Base-by-base conservation (phyloP, 768 basidiomycete genomes). In the Pisolithus orientalis region DNA sequence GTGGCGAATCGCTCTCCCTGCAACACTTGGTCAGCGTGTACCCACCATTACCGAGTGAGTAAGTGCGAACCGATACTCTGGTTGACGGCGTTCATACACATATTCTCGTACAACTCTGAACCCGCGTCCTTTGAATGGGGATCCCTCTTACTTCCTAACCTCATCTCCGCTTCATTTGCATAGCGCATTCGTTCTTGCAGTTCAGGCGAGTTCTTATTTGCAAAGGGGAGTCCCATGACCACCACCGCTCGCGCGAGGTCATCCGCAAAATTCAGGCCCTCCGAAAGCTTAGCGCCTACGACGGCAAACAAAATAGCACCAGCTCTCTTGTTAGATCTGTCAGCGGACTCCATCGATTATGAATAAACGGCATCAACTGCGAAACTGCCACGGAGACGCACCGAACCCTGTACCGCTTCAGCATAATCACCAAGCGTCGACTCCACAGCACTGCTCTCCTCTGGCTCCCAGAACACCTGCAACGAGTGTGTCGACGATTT, bases 211-310 rank as follows among this genome's bases (percentile, higher is more conserved):
- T 83, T 84, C 34, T 89, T 76, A 66, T 95, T 97, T 8, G 95
- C 86, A 66, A 93, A 99, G 0, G 95, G 95, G 4, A 99, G 77
- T 3, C 96, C 96, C 44, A 95, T 76, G 53, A 94, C 80, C 29
- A 94, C 74, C 24, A 96, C 90, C 10, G 84, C 87, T 29, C 94
- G 85, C 2, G 94, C 93, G 14, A 91, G 80, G 45, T 84, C 78
- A 64, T 92, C 87, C 17, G 83, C 78, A 61, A 87, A 87, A 59
- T 85, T 85, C 38, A 85, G 66, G 7, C 94, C 95, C 70, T 99
- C 96, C 0, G 92, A 94, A n/a, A 99, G 78, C 65, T 97, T 98
- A 27, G 94, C 95, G 16, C 94, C 94, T 27, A 98, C 86, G 9
- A 98, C 96, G 2, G 96, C 95, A 51, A 98, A 85, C 5, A 99